Evolutionary conservation across 805 yeast species (phyloP).

Genomic region (Candida namnaoensis): DNA sequence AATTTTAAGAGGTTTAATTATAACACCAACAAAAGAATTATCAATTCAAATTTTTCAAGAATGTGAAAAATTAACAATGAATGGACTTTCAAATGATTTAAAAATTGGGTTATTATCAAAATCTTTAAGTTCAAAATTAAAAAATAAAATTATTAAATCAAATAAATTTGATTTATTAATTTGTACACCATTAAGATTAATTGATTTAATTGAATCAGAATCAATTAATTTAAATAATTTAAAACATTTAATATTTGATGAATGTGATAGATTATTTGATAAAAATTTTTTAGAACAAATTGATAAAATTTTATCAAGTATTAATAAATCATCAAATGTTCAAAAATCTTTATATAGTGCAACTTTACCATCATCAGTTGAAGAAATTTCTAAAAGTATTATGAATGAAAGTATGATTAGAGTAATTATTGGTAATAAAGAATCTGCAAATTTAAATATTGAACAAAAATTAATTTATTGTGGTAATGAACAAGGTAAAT

Average conservation of each 20-base stretch:
- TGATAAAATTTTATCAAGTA: slow-evolving; percentile 65
- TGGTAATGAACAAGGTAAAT: slow-evolving; percentile 94
- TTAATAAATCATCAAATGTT: slow-evolving; percentile 34
- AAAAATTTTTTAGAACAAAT: slow-evolving; percentile 84
- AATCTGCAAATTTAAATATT: slow-evolving; percentile 79
- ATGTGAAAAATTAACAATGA: slow-evolving; percentile 43
- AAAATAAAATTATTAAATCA: slow-evolving; percentile 47
- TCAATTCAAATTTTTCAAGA: slow-evolving; percentile 79
- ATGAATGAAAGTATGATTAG: slow-evolving; percentile 77
- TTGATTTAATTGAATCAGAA: slow-evolving; percentile 63
- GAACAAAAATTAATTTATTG: slow-evolving; percentile 80
- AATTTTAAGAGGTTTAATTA: slow-evolving; percentile 58
- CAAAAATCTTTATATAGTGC: slow-evolving; percentile 87
- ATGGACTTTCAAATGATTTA: slow-evolving; percentile 40
- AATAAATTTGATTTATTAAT: slow-evolving; percentile 73
- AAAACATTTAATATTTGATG: slow-evolving; percentile 81
- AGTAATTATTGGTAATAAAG: slow-evolving; percentile 86
- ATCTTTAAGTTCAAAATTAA: slow-evolving; percentile 59
- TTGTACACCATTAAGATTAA: slow-evolving; percentile 82
- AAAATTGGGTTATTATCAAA: slow-evolving; percentile 62
- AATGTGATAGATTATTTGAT: slow-evolving; percentile 91
- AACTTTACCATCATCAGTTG: slow-evolving; percentile 89
- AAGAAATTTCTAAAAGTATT: slow-evolving; percentile 75
- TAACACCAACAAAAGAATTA: slow-evolving; percentile 93
- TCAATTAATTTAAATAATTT: slow-evolving; percentile 54